phyloP scores from a whole-genome alignment of 139 green algal species.

The Chlamydomonas sp. region DNA sequence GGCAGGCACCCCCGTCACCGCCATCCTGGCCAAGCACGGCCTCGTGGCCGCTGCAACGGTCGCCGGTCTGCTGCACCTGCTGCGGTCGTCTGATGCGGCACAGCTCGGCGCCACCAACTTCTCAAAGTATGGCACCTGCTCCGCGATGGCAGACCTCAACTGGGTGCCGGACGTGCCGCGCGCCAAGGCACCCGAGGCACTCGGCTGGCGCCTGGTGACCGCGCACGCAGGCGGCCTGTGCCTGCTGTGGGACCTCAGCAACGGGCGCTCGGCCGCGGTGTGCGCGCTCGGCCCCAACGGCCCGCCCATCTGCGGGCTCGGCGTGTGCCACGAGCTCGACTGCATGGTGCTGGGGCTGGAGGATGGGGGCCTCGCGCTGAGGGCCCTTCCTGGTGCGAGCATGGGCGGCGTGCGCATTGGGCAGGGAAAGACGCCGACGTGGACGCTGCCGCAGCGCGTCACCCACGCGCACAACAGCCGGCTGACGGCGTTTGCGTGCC shows the following conservation, averaged over 20 bases:
- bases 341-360: constrained; percentile 12
- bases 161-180: constrained; percentile 2
- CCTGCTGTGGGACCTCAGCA: constrained; percentile 15
- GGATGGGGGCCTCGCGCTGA: background rate
- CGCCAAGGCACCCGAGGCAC: background rate
- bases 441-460: constrained; percentile 10
- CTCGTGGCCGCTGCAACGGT: background rate
- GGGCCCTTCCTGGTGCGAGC: background rate
- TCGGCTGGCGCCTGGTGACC: constrained; percentile 15
- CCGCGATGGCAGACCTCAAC: background rate
- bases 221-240: constrained; percentile 5
- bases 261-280: background rate
- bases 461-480: constrained; percentile 12
- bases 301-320: background rate
- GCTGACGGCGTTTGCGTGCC: background rate
- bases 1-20: background rate
- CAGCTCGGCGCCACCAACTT: constrained; percentile 5
- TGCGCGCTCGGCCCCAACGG: background rate
- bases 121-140: background rate
- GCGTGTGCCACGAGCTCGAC: constrained; percentile 5
- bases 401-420: background rate
- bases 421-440: constrained; percentile 2
- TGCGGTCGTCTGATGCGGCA: constrained; percentile 1
- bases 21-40: constrained; percentile 1
- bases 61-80: constrained; percentile 9